phyloP scores from a whole-genome alignment of 495 filamentous ascomycete species.

The Tuber microsphaerosporum region DNA sequence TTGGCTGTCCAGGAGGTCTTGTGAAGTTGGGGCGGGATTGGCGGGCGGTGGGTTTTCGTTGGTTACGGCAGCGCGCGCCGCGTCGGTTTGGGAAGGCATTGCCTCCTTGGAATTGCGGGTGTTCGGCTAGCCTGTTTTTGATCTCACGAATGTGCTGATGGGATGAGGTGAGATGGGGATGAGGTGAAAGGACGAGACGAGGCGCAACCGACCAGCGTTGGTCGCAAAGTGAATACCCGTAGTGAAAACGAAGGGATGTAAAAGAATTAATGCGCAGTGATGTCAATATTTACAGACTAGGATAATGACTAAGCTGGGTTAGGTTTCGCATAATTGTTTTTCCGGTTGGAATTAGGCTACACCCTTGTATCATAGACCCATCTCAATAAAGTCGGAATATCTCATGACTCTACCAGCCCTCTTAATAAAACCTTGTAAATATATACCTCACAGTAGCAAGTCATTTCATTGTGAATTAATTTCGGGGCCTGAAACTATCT shows the following conservation, averaged over 20 bases:
- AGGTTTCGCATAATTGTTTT: background rate
- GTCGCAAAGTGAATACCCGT: background rate
- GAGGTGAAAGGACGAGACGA: background rate
- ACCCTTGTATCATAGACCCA: background rate
- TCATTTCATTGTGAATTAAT: background rate
- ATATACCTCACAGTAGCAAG: background rate
- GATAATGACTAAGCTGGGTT: background rate
- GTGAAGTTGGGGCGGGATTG: conserved; percentile 7
- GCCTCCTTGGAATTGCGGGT: background rate
- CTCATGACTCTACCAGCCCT: background rate
- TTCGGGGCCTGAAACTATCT: background rate
- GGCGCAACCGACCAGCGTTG: background rate
- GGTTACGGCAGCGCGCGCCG: background rate
- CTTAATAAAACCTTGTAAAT: background rate
- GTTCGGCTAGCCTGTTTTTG: background rate
- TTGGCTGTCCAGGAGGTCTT: conserved; percentile 22
- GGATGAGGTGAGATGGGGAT: background rate
- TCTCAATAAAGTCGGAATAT: background rate
- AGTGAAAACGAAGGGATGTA: background rate
- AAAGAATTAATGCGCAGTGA: background rate
- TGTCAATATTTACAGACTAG: background rate
- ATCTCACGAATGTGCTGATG: background rate
- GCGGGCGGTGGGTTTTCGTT: background rate
- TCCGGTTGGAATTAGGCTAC: background rate
- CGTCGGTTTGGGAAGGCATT: conserved; percentile 10